Percentiles rank a stretch among this genome's conserved stretches.
Evolutionary conservation across 768 basidiomycete genomes (phyloP).

Genomic region (Termitomyces titanicus): DNA sequence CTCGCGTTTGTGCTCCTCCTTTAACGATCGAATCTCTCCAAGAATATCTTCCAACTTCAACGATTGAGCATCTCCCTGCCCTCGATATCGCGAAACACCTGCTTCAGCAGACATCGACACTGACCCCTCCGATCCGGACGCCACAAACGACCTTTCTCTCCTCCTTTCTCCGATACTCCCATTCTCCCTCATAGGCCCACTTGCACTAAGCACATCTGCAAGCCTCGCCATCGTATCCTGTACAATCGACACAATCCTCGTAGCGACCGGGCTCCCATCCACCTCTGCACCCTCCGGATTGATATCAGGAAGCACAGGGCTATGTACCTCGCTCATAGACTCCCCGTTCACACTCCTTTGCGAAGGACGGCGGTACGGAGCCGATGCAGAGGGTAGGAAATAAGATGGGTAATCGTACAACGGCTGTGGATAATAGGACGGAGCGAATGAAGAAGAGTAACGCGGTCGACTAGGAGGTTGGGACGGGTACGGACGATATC

Average conservation of each 20-base stretch:
- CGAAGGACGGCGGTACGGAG: background rate
- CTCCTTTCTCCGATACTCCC: background rate
- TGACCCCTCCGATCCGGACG: background rate
- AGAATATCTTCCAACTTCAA: background rate
- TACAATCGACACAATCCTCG: slow-evolving; percentile 9
- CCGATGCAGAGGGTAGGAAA: background rate
- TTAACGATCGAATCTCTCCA: background rate
- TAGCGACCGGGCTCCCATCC: slow-evolving; percentile 2
- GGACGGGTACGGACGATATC: slow-evolving; percentile 5
- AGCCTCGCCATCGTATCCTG: slow-evolving; percentile 8
- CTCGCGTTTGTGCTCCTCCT: slow-evolving; percentile 3
- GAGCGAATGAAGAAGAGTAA: background rate
- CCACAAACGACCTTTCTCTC: background rate
- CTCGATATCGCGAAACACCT: background rate
- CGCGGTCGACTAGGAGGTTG: background rate
- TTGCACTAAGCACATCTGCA: slow-evolving; percentile 2
- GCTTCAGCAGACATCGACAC: background rate
- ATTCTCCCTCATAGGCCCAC: background rate
- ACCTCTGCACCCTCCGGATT: slow-evolving; percentile 1
- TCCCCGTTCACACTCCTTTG: background rate
- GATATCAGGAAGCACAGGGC: background rate
- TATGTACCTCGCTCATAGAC: background rate
- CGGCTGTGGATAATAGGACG: background rate
- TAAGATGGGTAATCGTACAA: background rate
- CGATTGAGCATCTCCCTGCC: background rate